phyloP scores from a whole-genome alignment of 75 land plant genomes.

The Ceratopteris richardii region DNA sequence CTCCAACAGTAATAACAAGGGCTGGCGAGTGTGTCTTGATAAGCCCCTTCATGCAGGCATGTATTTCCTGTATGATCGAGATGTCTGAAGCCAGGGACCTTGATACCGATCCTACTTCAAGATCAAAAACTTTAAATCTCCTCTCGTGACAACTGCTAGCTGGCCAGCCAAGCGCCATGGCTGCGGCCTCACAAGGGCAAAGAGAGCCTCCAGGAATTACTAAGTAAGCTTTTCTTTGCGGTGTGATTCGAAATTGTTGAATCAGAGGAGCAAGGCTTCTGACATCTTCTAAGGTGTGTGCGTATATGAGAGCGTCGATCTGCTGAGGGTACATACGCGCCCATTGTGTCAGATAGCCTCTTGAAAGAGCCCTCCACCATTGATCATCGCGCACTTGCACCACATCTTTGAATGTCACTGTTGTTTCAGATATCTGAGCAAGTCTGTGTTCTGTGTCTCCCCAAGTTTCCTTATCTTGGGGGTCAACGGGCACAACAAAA shows the following conservation, averaged over 20 bases:
- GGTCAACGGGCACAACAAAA: conserved; percentile 84
- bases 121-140: conserved; percentile 85
- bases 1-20: conserved; percentile 57
- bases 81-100: conserved; percentile 43
- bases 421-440: conserved; percentile 94
- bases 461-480: conserved; percentile 90
- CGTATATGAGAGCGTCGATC: conserved; percentile 86
- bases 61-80: conserved; percentile 60
- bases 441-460: conserved; percentile 98
- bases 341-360: conserved; percentile 95
- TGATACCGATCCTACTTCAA: conserved; percentile 46
- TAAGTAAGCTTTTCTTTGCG: conserved; percentile 75
- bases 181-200: conserved; percentile 93
- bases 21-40: conserved; percentile 79
- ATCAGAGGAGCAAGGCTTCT: conserved; percentile 71
- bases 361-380: conserved; percentile 89
- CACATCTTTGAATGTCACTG: conserved; percentile 91
- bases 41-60: conserved; percentile 75
- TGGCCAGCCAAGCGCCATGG: conserved; percentile 60
- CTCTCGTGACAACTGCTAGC: conserved; percentile 64
- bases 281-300: conserved; percentile 72
- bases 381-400: conserved; percentile 94
- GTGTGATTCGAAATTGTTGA: conserved; percentile 46
- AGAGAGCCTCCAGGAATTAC: conserved; percentile 70
- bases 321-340: conserved; percentile 95